These are phyloP conservation scores for Encephalitozoon romaleae DNA, from an alignment of 371 early-diverging fungal genomes.

Conservation along the genomic window DNA sequence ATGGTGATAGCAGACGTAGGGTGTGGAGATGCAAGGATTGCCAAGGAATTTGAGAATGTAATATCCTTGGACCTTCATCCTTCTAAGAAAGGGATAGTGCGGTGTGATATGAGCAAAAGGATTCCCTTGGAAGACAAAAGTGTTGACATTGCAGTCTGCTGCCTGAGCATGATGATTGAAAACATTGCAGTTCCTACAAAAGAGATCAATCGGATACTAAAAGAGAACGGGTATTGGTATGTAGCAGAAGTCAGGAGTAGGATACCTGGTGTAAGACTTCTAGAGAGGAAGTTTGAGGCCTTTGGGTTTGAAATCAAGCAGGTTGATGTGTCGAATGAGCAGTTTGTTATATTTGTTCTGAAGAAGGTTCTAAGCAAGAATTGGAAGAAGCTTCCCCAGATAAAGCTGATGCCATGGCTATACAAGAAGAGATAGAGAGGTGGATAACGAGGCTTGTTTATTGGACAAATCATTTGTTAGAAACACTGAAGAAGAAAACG, in stretches of 20 bases:
- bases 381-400: conserved; percentile 20
- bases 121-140: conserved; percentile 67
- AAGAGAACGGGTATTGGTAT: conserved; percentile 64
- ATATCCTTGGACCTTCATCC: conserved; percentile 85
- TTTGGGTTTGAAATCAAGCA: conserved; percentile 53
- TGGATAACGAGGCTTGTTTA: not conserved
- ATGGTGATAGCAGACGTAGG: conserved; percentile 78
- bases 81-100: conserved; percentile 70
- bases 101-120: conserved; percentile 73
- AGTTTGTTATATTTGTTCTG: conserved; percentile 58
- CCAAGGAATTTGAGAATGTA: conserved; percentile 65
- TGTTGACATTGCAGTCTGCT: conserved; percentile 81
- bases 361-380: conserved; percentile 34
- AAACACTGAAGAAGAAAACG: not conserved
- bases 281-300: conserved; percentile 41
- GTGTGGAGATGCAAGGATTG: conserved; percentile 86
- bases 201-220: conserved; percentile 80
- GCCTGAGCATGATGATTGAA: conserved; percentile 88
- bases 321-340: conserved; percentile 51
- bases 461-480: not conserved
- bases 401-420: conserved; percentile 52
- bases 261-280: conserved; percentile 40
- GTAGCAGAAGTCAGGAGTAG: conserved; percentile 59
- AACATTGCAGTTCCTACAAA: conserved; percentile 76
- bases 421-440: conserved; percentile 58